These are phyloP conservation scores for Phanerochaete sordida DNA, from an alignment of 768 basidiomycete species.

Conservation along the genomic window DNA sequence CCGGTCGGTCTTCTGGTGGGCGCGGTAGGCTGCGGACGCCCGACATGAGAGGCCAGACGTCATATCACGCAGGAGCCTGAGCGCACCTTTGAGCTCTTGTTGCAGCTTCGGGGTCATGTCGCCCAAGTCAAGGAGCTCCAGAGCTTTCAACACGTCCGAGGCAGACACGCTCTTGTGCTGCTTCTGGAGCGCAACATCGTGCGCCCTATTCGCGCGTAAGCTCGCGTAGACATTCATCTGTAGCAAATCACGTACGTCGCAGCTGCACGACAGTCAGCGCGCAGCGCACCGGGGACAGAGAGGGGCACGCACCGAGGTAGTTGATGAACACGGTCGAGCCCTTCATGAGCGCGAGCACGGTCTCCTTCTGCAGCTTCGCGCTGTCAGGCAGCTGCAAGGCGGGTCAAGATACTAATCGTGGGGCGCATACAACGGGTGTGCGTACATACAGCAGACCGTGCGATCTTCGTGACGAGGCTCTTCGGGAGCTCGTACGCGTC, in stretches of 20 bases:
- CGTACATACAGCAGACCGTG: slow-evolving; percentile 70
- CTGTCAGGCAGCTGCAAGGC: slow-evolving; percentile 69
- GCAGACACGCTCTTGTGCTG: slow-evolving; percentile 89
- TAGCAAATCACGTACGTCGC: slow-evolving; percentile 37
- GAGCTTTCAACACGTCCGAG: slow-evolving; percentile 84
- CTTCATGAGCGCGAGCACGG: slow-evolving; percentile 78
- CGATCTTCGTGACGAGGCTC: slow-evolving; percentile 77
- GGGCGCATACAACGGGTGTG: not conserved
- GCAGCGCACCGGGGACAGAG: slow-evolving; percentile 65
- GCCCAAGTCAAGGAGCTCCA: slow-evolving; percentile 74
- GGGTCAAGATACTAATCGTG: not conserved
- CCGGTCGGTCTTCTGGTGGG: slow-evolving; percentile 60
- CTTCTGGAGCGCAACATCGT: slow-evolving; percentile 81
- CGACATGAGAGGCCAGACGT: not conserved
- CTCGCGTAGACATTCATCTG: not conserved
- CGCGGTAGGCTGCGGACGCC: slow-evolving; percentile 55
- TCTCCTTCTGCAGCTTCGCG: slow-evolving; percentile 88
- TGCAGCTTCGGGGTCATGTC: slow-evolving; percentile 65
- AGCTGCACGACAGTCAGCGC: slow-evolving; percentile 27
- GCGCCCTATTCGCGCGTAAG: slow-evolving; percentile 51
- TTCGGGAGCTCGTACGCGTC: slow-evolving; percentile 89
- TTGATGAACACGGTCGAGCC: slow-evolving; percentile 95
- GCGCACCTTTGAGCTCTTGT: slow-evolving; percentile 59
- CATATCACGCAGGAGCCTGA: not conserved
- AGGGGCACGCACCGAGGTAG: slow-evolving; percentile 73